Conservation (phyloP, 164 flowering plant genomes). For the Annona cherimola region DNA sequence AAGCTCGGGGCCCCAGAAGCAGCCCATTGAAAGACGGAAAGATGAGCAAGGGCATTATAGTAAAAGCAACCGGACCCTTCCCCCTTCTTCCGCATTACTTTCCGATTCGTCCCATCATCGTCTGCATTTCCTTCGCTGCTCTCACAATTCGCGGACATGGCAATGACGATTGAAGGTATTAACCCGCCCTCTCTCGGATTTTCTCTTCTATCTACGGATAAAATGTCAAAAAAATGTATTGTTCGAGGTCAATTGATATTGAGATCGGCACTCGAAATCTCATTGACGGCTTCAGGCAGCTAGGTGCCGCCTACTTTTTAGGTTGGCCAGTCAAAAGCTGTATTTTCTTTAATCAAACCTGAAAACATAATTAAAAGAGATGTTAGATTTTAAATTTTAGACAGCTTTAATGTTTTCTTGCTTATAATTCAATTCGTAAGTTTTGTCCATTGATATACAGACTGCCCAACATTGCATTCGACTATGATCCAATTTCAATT, state of each 20-base stretch:
- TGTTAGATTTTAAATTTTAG: neutral
- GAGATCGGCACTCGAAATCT: too few species aligned
- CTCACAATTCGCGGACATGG: conserved; percentile 25
- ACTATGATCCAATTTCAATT: too few species aligned
- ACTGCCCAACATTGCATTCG: too few species aligned
- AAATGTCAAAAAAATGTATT: too few species aligned
- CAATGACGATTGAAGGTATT: conserved; percentile 60
- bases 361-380: too few species aligned
- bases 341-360: neutral
- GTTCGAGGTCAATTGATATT: too few species aligned
- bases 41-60: neutral
- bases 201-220: neutral
- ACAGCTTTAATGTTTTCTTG: neutral
- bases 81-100: neutral
- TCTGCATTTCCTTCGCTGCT: neutral
- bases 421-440: neutral
- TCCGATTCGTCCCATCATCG: neutral
- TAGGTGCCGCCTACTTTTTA: neutral
- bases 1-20: too few species aligned
- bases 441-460: too few species aligned
- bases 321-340: neutral
- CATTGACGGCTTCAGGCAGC: too few species aligned
- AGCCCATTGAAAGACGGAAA: neutral
- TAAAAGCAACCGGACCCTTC: neutral
- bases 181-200: neutral